A percentile compares a stretch with the other conserved stretches of the same genome.
These are phyloP conservation scores for Tetradesmus obliquus DNA, from an alignment of 139 green algal species.

Conservation along the genomic window DNA sequence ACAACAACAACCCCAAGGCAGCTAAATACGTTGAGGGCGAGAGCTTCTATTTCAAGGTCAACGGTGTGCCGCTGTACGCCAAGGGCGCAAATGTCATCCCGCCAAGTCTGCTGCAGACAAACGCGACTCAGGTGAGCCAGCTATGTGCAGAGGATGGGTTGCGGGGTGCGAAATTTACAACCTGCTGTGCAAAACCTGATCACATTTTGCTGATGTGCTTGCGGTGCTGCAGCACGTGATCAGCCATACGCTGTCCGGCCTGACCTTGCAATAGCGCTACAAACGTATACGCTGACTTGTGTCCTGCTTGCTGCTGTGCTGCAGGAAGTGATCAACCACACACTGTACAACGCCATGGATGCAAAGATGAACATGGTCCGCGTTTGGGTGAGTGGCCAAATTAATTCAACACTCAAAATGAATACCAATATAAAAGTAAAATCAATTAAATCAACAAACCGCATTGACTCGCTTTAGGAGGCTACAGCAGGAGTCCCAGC, in stretches of 20 bases:
- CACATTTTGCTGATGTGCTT: neutral
- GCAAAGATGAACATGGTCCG: slow-evolving; percentile 58
- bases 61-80: slow-evolving; percentile 67
- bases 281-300: neutral
- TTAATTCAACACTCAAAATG: neutral
- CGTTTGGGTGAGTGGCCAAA: slow-evolving; percentile 48
- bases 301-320: neutral
- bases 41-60: slow-evolving; percentile 73
- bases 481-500: no score
- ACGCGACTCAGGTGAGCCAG: neutral
- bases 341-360: slow-evolving; percentile 32
- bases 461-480: no score
- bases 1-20: slow-evolving; percentile 37
- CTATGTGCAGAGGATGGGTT: neutral
- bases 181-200: neutral
- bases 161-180: neutral
- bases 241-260: no score
- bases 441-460: no score
- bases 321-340: slow-evolving; percentile 17
- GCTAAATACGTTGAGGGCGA: slow-evolving; percentile 50
- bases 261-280: neutral
- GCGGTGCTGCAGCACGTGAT: neutral
- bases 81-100: slow-evolving; percentile 56
- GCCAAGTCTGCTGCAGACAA: slow-evolving; percentile 7
- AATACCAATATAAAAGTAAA: no score